Evolutionary conservation across 345 rosid genomes (phyloP).

Genomic region (Hypericum perforatum): DNA sequence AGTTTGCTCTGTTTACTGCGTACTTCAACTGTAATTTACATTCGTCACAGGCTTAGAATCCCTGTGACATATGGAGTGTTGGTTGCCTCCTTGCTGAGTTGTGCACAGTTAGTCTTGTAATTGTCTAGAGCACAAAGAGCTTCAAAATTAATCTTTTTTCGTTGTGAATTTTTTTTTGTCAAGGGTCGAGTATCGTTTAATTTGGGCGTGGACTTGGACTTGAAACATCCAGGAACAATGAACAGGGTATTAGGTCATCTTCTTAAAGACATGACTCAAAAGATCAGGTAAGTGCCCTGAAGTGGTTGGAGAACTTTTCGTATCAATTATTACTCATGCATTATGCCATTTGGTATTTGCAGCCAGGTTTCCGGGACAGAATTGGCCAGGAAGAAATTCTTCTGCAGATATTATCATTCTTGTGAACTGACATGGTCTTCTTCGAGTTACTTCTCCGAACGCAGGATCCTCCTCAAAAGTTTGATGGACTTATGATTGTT

Average conservation of each 20-base stretch:
- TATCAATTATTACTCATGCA: not conserved
- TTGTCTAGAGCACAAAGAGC: not conserved
- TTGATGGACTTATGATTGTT: too few species aligned
- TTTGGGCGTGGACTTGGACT: conserved; percentile 17
- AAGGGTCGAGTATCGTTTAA: conserved; percentile 20
- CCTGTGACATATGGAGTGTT: conserved; percentile 23
- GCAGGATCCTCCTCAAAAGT: not conserved
- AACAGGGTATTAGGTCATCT: conserved; percentile 24
- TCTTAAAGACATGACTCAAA: conserved; percentile 41
- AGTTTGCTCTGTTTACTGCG: too few species aligned
- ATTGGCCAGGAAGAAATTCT: conserved; percentile 86
- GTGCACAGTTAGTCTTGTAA: conserved; percentile 10
- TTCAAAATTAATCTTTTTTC: too few species aligned
- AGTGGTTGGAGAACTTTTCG: too few species aligned
- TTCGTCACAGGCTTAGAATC: too few species aligned
- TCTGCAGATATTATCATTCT: conserved; percentile 77
- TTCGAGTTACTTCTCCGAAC: conserved; percentile 31
- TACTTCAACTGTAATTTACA: too few species aligned
- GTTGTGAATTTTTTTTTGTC: too few species aligned
- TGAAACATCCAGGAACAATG: conserved; percentile 23
- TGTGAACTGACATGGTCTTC: conserved; percentile 57
- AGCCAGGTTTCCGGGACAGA: conserved; percentile 56
- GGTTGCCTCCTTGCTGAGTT: conserved; percentile 20
- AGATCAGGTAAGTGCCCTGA: conserved; percentile 32
- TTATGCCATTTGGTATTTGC: conserved; percentile 12